Conservation (phyloP, 164 flowering plant genomes). For the Protea cynaroides region DNA sequence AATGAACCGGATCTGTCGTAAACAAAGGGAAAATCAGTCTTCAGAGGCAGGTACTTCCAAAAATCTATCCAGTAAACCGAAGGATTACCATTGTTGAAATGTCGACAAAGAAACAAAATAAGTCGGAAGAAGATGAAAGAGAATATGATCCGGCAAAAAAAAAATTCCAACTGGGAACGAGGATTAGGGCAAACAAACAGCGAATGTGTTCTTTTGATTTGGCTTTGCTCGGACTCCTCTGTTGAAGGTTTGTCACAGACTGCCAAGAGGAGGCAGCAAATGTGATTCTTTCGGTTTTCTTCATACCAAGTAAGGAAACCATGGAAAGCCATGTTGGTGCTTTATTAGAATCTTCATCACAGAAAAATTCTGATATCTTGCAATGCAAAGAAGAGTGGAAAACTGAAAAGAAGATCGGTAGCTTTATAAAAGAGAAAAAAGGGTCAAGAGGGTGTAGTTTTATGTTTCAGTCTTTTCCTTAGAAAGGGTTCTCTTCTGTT, state of each 20-base stretch:
- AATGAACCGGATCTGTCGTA: constrained; percentile 85
- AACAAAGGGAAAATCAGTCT: neutral
- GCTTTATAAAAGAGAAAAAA: constrained; percentile 11
- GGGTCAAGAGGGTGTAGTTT: constrained; percentile 21
- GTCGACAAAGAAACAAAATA: neutral
- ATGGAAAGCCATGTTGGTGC: constrained; percentile 36
- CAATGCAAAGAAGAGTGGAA: too few relatives aligned
- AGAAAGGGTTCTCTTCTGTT: constrained; percentile 21
- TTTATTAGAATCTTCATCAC: constrained; percentile 42
- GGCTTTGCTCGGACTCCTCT: too few relatives aligned
- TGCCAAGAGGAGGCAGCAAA: too few relatives aligned
- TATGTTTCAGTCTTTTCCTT: constrained; percentile 6
- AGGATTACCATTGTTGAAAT: constrained; percentile 8
- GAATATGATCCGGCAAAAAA: too few relatives aligned
- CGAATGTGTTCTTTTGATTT: too few relatives aligned
- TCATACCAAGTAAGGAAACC: constrained; percentile 35
- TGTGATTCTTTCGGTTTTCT: too few relatives aligned
- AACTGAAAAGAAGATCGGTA: constrained; percentile 11
- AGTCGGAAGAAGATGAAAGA: too few relatives aligned
- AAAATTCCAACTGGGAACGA: neutral
- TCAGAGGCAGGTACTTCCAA: neutral
- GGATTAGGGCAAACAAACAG: neutral
- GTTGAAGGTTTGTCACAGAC: too few relatives aligned
- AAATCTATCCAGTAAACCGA: neutral
- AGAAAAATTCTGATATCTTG: constrained; percentile 27